These are phyloP conservation scores for Aspergillus oerlinghausenensis DNA, from an alignment of 2,329 filamentous ascomycete genomes.

Conservation along the genomic window DNA sequence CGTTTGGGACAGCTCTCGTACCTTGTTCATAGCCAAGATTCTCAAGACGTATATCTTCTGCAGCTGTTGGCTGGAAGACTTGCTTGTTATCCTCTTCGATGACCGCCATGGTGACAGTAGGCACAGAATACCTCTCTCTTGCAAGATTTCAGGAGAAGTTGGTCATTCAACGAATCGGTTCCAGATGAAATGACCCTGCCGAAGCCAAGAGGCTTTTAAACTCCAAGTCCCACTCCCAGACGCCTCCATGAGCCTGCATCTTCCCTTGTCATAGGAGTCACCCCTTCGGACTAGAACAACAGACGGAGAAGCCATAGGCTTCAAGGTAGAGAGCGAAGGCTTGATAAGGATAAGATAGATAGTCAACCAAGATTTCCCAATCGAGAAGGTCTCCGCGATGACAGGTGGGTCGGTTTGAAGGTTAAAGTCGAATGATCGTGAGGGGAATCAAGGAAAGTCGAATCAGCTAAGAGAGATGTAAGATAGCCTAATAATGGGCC, in stretches of 20 bases:
- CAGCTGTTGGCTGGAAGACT: conserved; percentile 19
- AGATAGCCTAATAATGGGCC: not conserved
- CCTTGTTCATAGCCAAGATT: conserved; percentile 39
- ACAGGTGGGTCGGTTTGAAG: conserved; percentile 10
- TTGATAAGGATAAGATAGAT: conserved; percentile 23
- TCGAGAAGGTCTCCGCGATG: conserved; percentile 26
- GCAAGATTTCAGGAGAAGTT: no score
- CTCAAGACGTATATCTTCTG: conserved; percentile 35
- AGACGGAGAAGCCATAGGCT: conserved; percentile 6
- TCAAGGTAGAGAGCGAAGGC: not conserved
- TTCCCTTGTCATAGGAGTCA: not conserved
- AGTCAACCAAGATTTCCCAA: conserved; percentile 13
- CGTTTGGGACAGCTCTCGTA: conserved; percentile 8
- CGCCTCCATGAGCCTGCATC: not conserved
- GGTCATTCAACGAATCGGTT: not conserved
- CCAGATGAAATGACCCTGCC: not conserved
- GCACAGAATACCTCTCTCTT: not conserved
- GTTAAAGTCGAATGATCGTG: conserved; percentile 14
- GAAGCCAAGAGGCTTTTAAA: not conserved
- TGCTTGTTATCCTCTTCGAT: conserved; percentile 22
- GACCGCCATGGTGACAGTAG: conserved; percentile 11
- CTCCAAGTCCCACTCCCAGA: not conserved
- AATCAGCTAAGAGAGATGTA: not conserved
- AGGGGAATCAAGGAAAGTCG: not conserved
- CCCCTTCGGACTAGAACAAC: not conserved